Evolutionary conservation across 352 stramenopile species (phyloP).

Genomic region (Phytophthora sojae): DNA sequence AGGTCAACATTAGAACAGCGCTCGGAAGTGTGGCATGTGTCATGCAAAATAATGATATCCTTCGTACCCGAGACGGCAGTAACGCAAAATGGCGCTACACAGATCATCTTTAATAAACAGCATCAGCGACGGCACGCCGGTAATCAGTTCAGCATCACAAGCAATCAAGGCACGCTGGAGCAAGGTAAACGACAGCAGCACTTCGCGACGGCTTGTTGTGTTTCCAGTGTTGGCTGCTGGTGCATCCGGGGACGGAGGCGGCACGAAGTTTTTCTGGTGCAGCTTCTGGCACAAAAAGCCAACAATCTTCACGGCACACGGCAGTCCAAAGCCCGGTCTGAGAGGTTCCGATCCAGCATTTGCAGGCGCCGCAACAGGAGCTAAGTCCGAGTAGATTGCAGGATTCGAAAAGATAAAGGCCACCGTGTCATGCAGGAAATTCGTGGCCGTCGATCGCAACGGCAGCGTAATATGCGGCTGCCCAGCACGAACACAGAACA

Average conservation of each 20-base stretch:
- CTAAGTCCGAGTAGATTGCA: slow-evolving; percentile 53
- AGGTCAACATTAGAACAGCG: slow-evolving; percentile 4
- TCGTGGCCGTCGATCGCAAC: slow-evolving; percentile 70
- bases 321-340: slow-evolving; percentile 65
- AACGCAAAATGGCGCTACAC: slow-evolving; percentile 76
- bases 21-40: slow-evolving; percentile 3
- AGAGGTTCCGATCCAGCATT: neutral
- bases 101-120: slow-evolving; percentile 88
- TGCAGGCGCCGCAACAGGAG: slow-evolving; percentile 2
- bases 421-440: slow-evolving; percentile 68
- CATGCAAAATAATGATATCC: neutral
- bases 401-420: slow-evolving; percentile 69
- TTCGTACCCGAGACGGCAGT: slow-evolving; percentile 71
- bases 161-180: slow-evolving; percentile 62
- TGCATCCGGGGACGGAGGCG: slow-evolving; percentile 27
- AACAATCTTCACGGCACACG: slow-evolving; percentile 81
- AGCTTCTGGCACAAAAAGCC: slow-evolving; percentile 87
- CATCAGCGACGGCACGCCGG: slow-evolving; percentile 70
- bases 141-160: slow-evolving; percentile 61
- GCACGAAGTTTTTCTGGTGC: slow-evolving; percentile 50
- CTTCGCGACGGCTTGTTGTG: slow-evolving; percentile 57
- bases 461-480: slow-evolving; percentile 71
- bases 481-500: slow-evolving; percentile 4
- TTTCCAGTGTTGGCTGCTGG: slow-evolving; percentile 21
- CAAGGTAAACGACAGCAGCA: slow-evolving; percentile 77